phyloP scores from a whole-genome alignment of 257 asterid genomes.

The Cinchona pubescens region DNA sequence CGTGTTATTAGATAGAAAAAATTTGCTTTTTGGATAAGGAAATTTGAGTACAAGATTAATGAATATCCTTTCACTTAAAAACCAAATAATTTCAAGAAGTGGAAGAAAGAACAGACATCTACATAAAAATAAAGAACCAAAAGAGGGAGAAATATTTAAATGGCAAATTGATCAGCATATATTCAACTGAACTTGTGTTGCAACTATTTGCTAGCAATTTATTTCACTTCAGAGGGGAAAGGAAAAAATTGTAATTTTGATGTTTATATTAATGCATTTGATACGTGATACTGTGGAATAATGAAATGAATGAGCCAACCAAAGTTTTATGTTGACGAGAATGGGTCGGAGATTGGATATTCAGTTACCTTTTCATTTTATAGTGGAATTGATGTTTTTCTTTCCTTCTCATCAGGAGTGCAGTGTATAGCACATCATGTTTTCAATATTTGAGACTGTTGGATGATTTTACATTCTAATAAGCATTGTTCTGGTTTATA shows the following conservation, averaged over 20 bases:
- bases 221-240: too few relatives aligned
- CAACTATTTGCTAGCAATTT: neutral
- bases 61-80: neutral
- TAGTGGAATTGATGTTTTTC: neutral
- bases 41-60: neutral
- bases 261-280: neutral
- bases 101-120: neutral
- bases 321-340: neutral
- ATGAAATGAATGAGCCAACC: neutral
- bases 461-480: neutral
- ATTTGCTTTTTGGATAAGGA: neutral
- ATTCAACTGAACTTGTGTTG: neutral
- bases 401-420: neutral
- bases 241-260: too few relatives aligned
- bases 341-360: neutral
- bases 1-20: neutral
- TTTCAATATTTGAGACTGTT: neutral
- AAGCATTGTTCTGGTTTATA: slow-evolving; percentile 1
- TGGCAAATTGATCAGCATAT: neutral
- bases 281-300: neutral
- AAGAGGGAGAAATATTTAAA: too few relatives aligned
- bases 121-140: neutral
- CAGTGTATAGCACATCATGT: too few relatives aligned
- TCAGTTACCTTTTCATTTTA: neutral
- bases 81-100: neutral